phyloP scores from a whole-genome alignment of 176 grass and related monocot species.

The Thinopyrum elongatum region DNA sequence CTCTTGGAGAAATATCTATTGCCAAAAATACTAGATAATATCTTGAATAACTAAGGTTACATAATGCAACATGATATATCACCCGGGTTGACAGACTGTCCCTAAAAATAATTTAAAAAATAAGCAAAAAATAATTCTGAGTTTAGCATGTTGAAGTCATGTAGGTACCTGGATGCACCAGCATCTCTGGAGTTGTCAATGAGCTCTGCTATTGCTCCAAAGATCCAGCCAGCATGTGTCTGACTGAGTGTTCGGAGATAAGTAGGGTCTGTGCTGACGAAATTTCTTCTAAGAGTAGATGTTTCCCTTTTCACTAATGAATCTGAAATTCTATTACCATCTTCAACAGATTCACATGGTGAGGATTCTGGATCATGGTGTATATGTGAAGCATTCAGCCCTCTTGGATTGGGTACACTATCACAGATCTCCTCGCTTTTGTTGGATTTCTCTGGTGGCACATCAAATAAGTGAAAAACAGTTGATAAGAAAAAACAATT shows the following conservation, averaged over 20 bases:
- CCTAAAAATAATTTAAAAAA: neutral
- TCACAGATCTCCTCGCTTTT: constrained; percentile 53
- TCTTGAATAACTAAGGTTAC: constrained; percentile 9
- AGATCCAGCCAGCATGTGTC: constrained; percentile 85
- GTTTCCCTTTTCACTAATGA: constrained; percentile 20
- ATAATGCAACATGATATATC: constrained; percentile 8
- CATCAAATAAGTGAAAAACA: constrained; percentile 13
- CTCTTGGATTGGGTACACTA: constrained; percentile 33
- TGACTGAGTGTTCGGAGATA: constrained; percentile 87
- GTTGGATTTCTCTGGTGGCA: constrained; percentile 20
- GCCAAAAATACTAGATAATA: neutral
- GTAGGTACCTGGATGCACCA: constrained; percentile 57
- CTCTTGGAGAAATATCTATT: constrained; percentile 17
- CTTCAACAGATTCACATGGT: constrained; percentile 47
- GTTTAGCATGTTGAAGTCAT: constrained; percentile 18
- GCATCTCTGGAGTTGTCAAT: constrained; percentile 94
- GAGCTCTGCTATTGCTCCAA: constrained; percentile 90
- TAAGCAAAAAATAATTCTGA: neutral
- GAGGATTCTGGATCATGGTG: constrained; percentile 35
- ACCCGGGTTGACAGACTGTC: neutral
- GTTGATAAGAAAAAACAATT: neutral
- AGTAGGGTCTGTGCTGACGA: constrained; percentile 63
- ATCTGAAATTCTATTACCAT: constrained; percentile 31
- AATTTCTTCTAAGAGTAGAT: constrained; percentile 48
- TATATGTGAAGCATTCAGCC: constrained; percentile 22